Conservation (phyloP, 352 stramenopile species). For the Phytophthora podocarpi region DNA sequence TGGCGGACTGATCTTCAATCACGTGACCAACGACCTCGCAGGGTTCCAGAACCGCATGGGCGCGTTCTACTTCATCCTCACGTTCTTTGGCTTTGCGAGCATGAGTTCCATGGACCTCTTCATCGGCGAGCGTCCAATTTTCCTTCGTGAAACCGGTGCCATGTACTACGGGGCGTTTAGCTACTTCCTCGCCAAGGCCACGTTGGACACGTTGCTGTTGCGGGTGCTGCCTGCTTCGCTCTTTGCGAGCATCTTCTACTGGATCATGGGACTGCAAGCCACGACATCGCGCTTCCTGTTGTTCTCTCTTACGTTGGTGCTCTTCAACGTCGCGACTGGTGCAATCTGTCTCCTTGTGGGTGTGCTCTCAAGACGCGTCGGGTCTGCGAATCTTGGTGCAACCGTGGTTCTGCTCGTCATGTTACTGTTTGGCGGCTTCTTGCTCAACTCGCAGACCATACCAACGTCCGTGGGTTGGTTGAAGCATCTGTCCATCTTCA, state of each 20-base stretch:
- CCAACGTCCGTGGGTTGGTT: slow-evolving; percentile 65
- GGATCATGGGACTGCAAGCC: slow-evolving; percentile 83
- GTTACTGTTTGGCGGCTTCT: slow-evolving; percentile 87
- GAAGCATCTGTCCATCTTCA: slow-evolving; percentile 86
- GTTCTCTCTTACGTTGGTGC: slow-evolving; percentile 73
- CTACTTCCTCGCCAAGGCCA: slow-evolving; percentile 82
- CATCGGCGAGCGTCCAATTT: slow-evolving; percentile 75
- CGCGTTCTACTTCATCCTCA: slow-evolving; percentile 88
- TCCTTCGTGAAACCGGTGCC: slow-evolving; percentile 76
- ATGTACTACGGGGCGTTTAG: slow-evolving; percentile 82
- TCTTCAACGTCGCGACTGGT: slow-evolving; percentile 83
- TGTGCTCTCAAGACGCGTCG: slow-evolving; percentile 64
- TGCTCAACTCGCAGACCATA: slow-evolving; percentile 88
- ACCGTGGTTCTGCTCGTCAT: slow-evolving; percentile 83
- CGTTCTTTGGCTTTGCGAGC: slow-evolving; percentile 85
- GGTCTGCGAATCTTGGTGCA: slow-evolving; percentile 71
- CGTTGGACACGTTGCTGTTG: slow-evolving; percentile 75
- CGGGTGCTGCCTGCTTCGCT: slow-evolving; percentile 72
- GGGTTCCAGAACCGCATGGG: slow-evolving; percentile 87
- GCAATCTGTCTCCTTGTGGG: slow-evolving; percentile 79
- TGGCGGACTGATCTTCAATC: slow-evolving; percentile 78
- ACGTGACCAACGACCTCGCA: slow-evolving; percentile 81
- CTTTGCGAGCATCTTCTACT: slow-evolving; percentile 89
- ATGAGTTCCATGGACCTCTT: slow-evolving; percentile 89
- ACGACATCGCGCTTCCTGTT: slow-evolving; percentile 60